Percentiles rank a stretch among this genome's conserved stretches.
phyloP scores from a whole-genome alignment of 2,329 filamentous ascomycete genomes.

The Nectriaceae sp. region DNA sequence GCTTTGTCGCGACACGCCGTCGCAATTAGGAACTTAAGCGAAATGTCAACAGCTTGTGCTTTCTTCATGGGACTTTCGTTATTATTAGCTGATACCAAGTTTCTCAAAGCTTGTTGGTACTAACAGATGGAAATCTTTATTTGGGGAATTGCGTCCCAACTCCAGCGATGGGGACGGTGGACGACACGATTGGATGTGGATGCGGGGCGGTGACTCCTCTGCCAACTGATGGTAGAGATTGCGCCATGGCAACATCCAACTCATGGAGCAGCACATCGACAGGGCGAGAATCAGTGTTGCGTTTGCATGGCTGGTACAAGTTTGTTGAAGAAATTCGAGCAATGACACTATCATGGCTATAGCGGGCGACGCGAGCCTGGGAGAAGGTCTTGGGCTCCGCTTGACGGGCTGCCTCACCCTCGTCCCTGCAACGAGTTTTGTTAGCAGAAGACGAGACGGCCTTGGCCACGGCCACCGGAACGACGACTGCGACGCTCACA shows the following conservation, averaged over 20 bases:
- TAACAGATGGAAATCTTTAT: neutral
- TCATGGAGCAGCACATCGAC: neutral
- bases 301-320: no score
- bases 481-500: no score
- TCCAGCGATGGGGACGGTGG: neutral
- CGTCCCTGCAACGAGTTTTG: neutral
- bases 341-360: constrained; percentile 6
- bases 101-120: neutral
- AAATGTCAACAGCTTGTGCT: neutral
- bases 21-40: neutral
- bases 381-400: neutral
- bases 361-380: neutral
- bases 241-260: constrained; percentile 9
- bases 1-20: no score
- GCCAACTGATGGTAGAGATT: neutral
- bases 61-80: neutral
- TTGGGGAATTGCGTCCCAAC: constrained; percentile 8
- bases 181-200: neutral
- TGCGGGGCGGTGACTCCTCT: neutral
- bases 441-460: neutral
- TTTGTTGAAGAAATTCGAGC: constrained; percentile 4
- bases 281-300: constrained; percentile 6
- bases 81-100: constrained; percentile 2
- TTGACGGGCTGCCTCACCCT: neutral
- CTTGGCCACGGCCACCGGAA: no score